Percentiles rank a stretch among this genome's conserved stretches.
Conservation (phyloP, 2,329 filamentous ascomycete genomes). For the Exserohilum turcica region DNA sequence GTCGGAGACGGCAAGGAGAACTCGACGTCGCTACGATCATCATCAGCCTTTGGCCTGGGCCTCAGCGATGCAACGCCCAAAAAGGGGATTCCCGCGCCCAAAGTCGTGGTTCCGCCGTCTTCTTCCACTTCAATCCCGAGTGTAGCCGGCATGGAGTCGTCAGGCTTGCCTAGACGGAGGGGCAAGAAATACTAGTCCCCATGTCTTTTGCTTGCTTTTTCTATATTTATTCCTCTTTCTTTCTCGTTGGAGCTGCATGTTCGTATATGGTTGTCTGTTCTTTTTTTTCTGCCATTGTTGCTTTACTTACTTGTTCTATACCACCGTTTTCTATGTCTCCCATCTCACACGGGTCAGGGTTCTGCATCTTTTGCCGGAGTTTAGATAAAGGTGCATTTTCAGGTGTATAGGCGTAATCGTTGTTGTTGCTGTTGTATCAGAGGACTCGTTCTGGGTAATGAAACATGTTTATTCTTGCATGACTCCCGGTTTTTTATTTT, state of each 20-base stretch:
- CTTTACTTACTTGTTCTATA: not conserved
- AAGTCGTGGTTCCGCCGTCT: slow-evolving; percentile 21
- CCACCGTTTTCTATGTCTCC: not conserved
- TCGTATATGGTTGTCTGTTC: too few relatives aligned
- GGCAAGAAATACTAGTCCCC: slow-evolving; percentile 26
- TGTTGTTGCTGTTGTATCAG: too few relatives aligned
- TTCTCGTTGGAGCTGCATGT: too few relatives aligned
- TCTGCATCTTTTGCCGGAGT: too few relatives aligned
- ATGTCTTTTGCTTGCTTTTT: not conserved
- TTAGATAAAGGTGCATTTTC: not conserved
- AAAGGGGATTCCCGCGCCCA: slow-evolving; percentile 37
- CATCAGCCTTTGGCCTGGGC: slow-evolving; percentile 10
- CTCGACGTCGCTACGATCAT: not conserved
- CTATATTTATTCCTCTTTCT: not conserved
- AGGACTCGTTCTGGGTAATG: too few relatives aligned
- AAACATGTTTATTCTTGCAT: too few relatives aligned
- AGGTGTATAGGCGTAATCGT: not conserved
- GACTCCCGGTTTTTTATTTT: too few relatives aligned
- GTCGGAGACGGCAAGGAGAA: slow-evolving; percentile 35
- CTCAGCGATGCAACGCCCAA: slow-evolving; percentile 34
- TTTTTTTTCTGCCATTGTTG: too few relatives aligned
- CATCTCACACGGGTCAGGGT: too few relatives aligned
- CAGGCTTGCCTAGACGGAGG: slow-evolving; percentile 39
- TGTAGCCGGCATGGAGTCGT: slow-evolving; percentile 24
- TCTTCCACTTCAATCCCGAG: not conserved